phyloP scores from a whole-genome alignment of 2,329 filamentous ascomycete species.

The Penicillium occitanis region DNA sequence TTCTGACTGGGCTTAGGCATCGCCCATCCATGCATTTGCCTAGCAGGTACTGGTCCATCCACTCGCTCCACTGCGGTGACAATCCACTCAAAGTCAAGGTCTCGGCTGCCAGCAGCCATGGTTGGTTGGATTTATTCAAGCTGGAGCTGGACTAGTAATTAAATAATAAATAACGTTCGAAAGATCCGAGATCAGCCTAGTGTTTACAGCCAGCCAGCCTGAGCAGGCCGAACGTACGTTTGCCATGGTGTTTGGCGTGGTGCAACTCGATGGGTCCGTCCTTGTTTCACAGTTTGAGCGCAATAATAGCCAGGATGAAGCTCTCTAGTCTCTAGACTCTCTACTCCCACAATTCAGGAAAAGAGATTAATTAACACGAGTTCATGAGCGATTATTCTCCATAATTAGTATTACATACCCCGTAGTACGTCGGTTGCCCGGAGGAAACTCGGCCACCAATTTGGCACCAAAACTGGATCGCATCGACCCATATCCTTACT shows the following conservation, averaged over 20 bases:
- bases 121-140: slow-evolving; percentile 5
- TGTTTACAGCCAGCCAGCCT: neutral
- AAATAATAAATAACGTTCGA: neutral
- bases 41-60: neutral
- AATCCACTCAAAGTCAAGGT: neutral
- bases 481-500: neutral
- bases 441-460: slow-evolving; percentile 3
- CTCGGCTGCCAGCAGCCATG: slow-evolving; percentile 7
- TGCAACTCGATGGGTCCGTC: neutral
- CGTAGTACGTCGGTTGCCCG: neutral
- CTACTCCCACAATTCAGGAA: neutral
- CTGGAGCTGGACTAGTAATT: neutral
- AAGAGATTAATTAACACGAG: neutral
- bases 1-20: neutral
- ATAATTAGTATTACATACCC: neutral
- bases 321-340: too few relatives aligned
- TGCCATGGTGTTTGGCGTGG: neutral
- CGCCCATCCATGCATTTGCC: slow-evolving; percentile 1
- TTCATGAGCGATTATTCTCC: neutral
- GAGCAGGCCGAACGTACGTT: neutral
- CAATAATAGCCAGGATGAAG: neutral
- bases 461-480: neutral
- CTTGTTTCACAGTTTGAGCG: slow-evolving; percentile 4
- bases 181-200: slow-evolving; percentile 8
- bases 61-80: neutral